A percentile compares a stretch with the other conserved stretches of the same genome.
Conservation (phyloP, 1,284 basidiomycete species). For the Boletellus sp. region DNA sequence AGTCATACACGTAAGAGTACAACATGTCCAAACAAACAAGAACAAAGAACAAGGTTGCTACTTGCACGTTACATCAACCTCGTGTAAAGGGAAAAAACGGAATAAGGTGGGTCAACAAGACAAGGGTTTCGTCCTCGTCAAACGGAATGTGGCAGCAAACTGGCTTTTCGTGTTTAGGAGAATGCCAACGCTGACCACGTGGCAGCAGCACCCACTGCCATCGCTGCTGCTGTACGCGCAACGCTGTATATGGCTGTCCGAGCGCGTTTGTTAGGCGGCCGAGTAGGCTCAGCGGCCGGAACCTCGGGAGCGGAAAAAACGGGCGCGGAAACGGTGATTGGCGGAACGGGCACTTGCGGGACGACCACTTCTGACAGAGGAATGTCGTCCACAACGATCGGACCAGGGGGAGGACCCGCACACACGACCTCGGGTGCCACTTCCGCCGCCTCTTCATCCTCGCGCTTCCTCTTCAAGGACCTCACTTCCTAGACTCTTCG, state of each 20-base stretch:
- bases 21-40: neutral
- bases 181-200: slow-evolving; percentile 70
- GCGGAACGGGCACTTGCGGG: slow-evolving; percentile 4
- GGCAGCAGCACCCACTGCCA: slow-evolving; percentile 60
- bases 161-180: slow-evolving; percentile 34
- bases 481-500: slow-evolving; percentile 12
- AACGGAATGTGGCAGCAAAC: neutral
- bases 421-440: neutral
- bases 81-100: neutral
- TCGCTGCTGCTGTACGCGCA: slow-evolving; percentile 54
- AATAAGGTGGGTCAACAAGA: neutral
- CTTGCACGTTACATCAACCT: neutral
- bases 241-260: slow-evolving; percentile 41
- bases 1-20: neutral
- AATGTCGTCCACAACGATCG: neutral
- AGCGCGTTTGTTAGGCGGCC: slow-evolving; percentile 43
- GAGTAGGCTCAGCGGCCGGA: neutral
- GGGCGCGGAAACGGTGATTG: neutral
- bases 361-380: slow-evolving; percentile 2
- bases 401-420: neutral
- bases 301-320: neutral
- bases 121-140: too few species aligned
- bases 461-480: slow-evolving; percentile 29
- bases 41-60: neutral
- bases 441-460: slow-evolving; percentile 14